phyloP scores from a whole-genome alignment of 2,329 filamentous ascomycete genomes.

The Aureobasidium pullulans region DNA sequence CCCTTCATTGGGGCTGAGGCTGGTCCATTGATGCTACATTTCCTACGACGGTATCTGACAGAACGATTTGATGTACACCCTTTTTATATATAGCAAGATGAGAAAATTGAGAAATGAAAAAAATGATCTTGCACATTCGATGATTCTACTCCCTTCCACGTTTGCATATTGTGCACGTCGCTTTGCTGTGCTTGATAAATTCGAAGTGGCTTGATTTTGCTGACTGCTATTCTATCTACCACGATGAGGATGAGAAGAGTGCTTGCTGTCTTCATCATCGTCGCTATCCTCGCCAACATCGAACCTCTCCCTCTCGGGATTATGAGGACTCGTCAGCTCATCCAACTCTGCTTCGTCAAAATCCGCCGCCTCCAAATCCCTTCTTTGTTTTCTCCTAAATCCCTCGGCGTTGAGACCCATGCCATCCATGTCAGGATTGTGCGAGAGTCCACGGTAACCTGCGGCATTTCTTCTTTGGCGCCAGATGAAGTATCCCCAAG shows the following conservation, averaged over 20 bases:
- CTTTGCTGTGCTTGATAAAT: neutral
- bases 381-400: constrained; percentile 30
- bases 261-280: neutral
- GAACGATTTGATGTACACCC: constrained; percentile 13
- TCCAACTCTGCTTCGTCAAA: constrained; percentile 57
- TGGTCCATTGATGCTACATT: constrained; percentile 26
- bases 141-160: neutral
- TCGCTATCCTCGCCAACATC: constrained; percentile 15
- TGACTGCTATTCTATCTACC: neutral
- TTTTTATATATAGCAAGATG: neutral
- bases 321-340: constrained; percentile 36
- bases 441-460: constrained; percentile 39
- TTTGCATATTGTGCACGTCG: neutral
- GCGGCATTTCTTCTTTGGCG: constrained; percentile 43
- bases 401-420: constrained; percentile 40
- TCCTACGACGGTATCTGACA: constrained; percentile 31
- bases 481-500: constrained; percentile 68
- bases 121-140: neutral
- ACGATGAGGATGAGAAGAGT: neutral
- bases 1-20: constrained; percentile 38
- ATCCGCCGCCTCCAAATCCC: constrained; percentile 54
- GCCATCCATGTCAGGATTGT: constrained; percentile 34
- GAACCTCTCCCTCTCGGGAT: constrained; percentile 21
- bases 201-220: neutral
- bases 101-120: neutral